Conservation (phyloP, 2,329 filamentous ascomycete genomes). For the Phoma sp. region DNA sequence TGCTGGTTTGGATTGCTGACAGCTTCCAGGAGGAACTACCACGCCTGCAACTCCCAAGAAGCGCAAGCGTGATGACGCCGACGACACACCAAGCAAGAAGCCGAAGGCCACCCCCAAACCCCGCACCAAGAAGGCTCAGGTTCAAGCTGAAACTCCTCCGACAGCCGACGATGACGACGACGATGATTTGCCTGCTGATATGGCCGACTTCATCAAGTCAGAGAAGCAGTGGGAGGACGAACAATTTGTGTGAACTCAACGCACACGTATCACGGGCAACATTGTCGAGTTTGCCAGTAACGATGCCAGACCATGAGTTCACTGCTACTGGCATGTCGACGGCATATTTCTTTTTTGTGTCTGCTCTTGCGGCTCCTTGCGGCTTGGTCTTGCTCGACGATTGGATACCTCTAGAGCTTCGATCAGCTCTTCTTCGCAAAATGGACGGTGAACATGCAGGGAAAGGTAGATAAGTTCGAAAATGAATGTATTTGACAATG, state of each 20-base stretch:
- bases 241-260: not conserved
- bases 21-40: conserved; percentile 7
- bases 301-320: not conserved
- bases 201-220: conserved; percentile 21
- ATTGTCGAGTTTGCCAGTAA: not conserved
- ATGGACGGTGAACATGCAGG: not conserved
- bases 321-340: not conserved
- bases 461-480: not conserved
- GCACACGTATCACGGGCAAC: not conserved
- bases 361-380: too few relatives aligned
- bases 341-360: not conserved
- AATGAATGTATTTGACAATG: not conserved
- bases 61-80: conserved; percentile 21
- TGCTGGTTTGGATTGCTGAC: conserved; percentile 4
- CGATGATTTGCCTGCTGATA: conserved; percentile 17
- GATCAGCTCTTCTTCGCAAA: not conserved
- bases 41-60: conserved; percentile 30
- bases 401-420: not conserved
- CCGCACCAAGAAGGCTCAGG: conserved; percentile 20
- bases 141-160: not conserved
- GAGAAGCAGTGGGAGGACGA: conserved; percentile 10
- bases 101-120: conserved; percentile 25
- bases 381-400: not conserved
- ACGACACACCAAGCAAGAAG: conserved; percentile 30
- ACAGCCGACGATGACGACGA: conserved; percentile 1